phyloP scores from a whole-genome alignment of 2,329 filamentous ascomycete genomes.

The Fusarium bulbicola region DNA sequence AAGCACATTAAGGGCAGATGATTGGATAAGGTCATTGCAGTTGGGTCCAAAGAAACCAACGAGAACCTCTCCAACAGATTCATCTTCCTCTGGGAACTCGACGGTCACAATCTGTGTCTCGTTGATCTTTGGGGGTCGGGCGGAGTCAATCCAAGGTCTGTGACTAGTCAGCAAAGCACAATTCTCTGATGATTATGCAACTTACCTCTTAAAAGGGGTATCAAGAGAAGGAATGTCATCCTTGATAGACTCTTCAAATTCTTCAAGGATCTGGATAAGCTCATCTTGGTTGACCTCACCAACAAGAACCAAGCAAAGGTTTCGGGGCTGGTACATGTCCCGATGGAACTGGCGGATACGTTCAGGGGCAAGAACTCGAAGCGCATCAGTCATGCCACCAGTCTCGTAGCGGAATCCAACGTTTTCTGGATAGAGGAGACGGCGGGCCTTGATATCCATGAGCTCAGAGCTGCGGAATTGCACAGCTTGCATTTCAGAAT shows the following conservation, averaged over 20 bases:
- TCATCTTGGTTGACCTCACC: slow-evolving; percentile 88
- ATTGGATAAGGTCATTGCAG: slow-evolving; percentile 73
- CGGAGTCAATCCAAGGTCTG: slow-evolving; percentile 88
- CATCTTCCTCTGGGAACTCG: slow-evolving; percentile 96
- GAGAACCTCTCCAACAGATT: slow-evolving; percentile 88
- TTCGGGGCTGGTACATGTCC: slow-evolving; percentile 98
- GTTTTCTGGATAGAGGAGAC: slow-evolving; percentile 85
- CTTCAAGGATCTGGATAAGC: slow-evolving; percentile 81
- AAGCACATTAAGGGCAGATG: slow-evolving; percentile 80
- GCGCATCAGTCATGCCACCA: slow-evolving; percentile 94
- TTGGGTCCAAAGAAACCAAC: slow-evolving; percentile 88
- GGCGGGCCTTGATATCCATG: slow-evolving; percentile 84
- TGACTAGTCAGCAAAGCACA: slow-evolving; percentile 6
- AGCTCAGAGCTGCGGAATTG: slow-evolving; percentile 86
- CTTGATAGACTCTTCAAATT: slow-evolving; percentile 88
- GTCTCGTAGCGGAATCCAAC: slow-evolving; percentile 97
- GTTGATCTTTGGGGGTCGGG: slow-evolving; percentile 75
- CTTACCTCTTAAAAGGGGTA: slow-evolving; percentile 75
- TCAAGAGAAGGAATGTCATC: slow-evolving; percentile 80
- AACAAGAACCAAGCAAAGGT: slow-evolving; percentile 90
- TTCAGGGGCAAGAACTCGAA: slow-evolving; percentile 85
- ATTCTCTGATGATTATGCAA: not conserved
- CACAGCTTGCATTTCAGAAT: slow-evolving; percentile 98
- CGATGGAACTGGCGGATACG: slow-evolving; percentile 94
- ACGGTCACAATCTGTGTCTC: slow-evolving; percentile 80